Evolutionary conservation across 139 green algal species (phyloP).

Genomic region (Tetradesmus lagerheimii): DNA sequence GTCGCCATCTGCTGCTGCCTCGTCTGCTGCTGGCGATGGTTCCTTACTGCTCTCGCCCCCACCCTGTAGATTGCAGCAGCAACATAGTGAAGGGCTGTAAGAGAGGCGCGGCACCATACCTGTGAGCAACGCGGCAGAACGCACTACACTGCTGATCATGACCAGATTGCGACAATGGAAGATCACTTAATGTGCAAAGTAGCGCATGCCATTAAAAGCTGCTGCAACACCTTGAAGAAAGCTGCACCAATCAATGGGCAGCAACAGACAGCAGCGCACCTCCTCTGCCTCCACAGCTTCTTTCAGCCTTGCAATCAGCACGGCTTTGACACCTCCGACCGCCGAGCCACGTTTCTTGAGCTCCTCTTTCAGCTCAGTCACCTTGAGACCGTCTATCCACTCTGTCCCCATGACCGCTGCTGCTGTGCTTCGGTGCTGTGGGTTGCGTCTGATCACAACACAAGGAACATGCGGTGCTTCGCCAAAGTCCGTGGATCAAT

Average conservation of each 20-base stretch:
- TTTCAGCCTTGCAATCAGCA: conserved; percentile 43
- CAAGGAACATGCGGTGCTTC: not conserved
- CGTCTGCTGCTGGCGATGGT: not conserved
- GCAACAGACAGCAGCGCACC: not conserved
- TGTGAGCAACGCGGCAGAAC: too few relatives aligned
- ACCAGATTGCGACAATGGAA: too few relatives aligned
- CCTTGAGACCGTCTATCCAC: conserved; percentile 36
- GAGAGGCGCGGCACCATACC: too few relatives aligned
- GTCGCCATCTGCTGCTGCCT: not conserved
- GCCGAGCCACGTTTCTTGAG: conserved; percentile 55
- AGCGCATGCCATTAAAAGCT: not conserved
- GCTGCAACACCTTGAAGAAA: not conserved
- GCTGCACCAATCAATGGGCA: not conserved
- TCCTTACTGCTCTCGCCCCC: not conserved
- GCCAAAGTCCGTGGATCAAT: not conserved
- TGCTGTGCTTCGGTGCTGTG: not conserved
- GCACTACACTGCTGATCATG: too few relatives aligned
- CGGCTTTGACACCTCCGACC: conserved; percentile 54
- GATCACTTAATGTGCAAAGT: too few relatives aligned
- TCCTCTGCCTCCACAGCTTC: conserved; percentile 45
- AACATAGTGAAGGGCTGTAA: too few relatives aligned
- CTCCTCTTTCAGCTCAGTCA: conserved; percentile 59
- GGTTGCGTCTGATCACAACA: not conserved
- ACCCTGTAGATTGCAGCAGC: not conserved
- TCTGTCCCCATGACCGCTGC: not conserved